Conservation (phyloP, 192 early-diverging fungal genomes). For the Phycomyces nitens region DNA sequence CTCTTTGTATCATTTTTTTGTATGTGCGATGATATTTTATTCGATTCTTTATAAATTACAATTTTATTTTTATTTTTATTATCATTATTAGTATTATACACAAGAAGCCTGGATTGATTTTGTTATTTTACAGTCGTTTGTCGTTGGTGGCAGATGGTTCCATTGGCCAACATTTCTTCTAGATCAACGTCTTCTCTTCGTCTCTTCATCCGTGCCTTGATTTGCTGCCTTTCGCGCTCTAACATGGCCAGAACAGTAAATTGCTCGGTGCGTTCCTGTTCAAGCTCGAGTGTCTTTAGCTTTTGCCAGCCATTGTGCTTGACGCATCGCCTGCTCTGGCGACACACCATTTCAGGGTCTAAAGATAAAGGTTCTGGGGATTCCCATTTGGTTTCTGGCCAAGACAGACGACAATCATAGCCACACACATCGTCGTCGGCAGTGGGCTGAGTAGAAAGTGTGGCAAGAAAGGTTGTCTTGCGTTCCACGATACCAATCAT, state of each 20-base stretch:
- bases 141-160: constrained; percentile 25
- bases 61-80: too few relatives aligned
- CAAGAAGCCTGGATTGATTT: too few relatives aligned
- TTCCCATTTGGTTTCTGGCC: constrained; percentile 35
- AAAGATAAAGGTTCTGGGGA: not conserved
- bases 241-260: constrained; percentile 22
- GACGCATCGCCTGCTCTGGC: constrained; percentile 34
- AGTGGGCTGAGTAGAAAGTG: constrained; percentile 1
- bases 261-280: constrained; percentile 40
- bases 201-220: constrained; percentile 49
- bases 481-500: constrained; percentile 5
- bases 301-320: constrained; percentile 51
- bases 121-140: constrained; percentile 3
- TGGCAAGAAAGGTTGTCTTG: constrained; percentile 18
- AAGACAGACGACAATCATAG: constrained; percentile 45
- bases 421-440: constrained; percentile 38
- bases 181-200: constrained; percentile 35
- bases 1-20: too few relatives aligned
- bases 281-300: constrained; percentile 42
- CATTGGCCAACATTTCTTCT: constrained; percentile 42
- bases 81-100: too few relatives aligned
- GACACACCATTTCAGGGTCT: constrained; percentile 32
- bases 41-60: too few relatives aligned
- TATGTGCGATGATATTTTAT: too few relatives aligned
- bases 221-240: constrained; percentile 39